Conservation (phyloP, 805 yeast species). For the Kluyveromyces starmeri region DNA sequence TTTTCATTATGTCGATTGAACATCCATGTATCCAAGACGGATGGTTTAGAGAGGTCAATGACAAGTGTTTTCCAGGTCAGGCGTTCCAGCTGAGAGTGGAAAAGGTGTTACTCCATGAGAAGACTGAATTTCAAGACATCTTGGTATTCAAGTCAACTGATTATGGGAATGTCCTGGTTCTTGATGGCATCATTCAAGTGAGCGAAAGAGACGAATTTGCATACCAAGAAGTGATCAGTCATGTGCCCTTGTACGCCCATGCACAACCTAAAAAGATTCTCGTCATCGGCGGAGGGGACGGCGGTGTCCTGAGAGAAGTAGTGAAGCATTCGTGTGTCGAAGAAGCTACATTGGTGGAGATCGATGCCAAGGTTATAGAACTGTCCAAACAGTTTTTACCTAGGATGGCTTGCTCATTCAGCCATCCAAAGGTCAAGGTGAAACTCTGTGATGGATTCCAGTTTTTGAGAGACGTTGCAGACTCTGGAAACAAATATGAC, state of each 20-base stretch:
- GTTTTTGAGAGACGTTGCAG: conserved; percentile 40
- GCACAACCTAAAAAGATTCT: conserved; percentile 64
- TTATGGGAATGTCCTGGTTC: conserved; percentile 81
- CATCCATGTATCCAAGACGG: conserved; percentile 41
- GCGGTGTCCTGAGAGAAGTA: conserved; percentile 86
- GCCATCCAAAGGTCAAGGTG: conserved; percentile 57
- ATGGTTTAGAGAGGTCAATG: conserved; percentile 77
- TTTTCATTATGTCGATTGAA: conserved; percentile 9
- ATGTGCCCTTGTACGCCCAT: conserved; percentile 73
- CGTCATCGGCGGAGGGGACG: conserved; percentile 94
- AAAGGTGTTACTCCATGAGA: conserved; percentile 53
- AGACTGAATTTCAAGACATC: conserved; percentile 72
- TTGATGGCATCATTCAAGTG: conserved; percentile 86
- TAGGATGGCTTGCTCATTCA: conserved; percentile 57
- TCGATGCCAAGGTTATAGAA: conserved; percentile 73
- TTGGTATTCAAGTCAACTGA: conserved; percentile 65
- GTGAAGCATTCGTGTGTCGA: conserved; percentile 64
- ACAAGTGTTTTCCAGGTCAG: conserved; percentile 79
- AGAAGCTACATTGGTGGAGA: conserved; percentile 72
- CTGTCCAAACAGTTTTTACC: conserved; percentile 68
- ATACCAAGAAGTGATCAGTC: conserved; percentile 87
- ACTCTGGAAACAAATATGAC: conserved; percentile 48
- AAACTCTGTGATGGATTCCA: conserved; percentile 78
- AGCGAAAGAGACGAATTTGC: conserved; percentile 91
- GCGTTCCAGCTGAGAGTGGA: conserved; percentile 60